Evolutionary conservation across 2,329 filamentous ascomycete species (phyloP).

Genomic region (Blastomyces percursus): DNA sequence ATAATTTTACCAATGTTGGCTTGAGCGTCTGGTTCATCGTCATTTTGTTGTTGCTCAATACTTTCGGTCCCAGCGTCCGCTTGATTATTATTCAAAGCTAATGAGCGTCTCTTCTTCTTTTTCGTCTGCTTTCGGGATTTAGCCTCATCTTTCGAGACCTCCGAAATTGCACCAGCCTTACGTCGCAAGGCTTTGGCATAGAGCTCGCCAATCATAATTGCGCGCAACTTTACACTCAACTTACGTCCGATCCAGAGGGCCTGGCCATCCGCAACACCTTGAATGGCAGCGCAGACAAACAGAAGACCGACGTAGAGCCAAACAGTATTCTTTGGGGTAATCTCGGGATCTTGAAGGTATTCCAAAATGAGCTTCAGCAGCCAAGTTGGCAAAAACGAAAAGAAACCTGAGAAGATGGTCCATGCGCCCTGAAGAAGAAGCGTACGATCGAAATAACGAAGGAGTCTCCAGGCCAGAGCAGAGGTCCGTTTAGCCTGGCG

Average conservation of each 20-base stretch:
- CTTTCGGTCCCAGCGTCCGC: conserved; percentile 15
- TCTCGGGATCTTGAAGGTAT: conserved; percentile 75
- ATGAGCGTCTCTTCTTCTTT: conserved; percentile 40
- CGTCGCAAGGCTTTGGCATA: conserved; percentile 91
- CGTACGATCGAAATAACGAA: conserved; percentile 70
- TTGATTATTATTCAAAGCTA: conserved; percentile 44
- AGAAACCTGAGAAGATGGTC: conserved; percentile 66
- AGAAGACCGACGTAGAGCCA: conserved; percentile 94
- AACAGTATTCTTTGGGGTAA: conserved; percentile 70
- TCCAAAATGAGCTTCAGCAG: conserved; percentile 84
- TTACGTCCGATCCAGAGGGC: conserved; percentile 89
- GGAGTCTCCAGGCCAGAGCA: conserved; percentile 64
- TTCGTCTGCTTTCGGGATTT: conserved; percentile 28
- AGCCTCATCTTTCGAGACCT: conserved; percentile 58
- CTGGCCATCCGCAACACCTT: conserved; percentile 73
- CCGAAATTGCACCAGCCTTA: conserved; percentile 68
- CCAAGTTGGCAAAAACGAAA: conserved; percentile 85
- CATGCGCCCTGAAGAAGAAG: conserved; percentile 68
- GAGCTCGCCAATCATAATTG: conserved; percentile 93
- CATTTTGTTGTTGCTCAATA: conserved; percentile 18
- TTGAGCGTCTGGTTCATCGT: conserved; percentile 50
- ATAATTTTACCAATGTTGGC: conserved; percentile 97
- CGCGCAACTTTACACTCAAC: conserved; percentile 83
- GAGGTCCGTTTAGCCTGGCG: conserved; percentile 74
- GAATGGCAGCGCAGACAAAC: conserved; percentile 68